Conservation (phyloP, 257 asterid genomes). For the Jacaranda mimosifolia region DNA sequence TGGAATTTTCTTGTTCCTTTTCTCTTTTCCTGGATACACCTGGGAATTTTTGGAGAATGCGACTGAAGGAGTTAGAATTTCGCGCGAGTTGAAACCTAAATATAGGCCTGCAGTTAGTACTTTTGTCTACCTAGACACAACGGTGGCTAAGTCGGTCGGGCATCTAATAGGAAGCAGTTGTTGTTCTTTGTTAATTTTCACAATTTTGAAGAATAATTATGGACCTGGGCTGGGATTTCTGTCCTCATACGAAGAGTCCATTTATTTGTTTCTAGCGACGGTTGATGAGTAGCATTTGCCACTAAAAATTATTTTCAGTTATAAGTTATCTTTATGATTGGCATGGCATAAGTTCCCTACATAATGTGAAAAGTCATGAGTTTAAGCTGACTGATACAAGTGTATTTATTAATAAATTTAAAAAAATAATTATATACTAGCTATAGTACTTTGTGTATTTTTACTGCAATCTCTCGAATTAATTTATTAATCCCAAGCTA, state of each 20-base stretch:
- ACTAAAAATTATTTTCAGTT: too few relatives aligned
- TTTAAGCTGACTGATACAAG: too few relatives aligned
- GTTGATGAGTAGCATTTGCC: too few relatives aligned
- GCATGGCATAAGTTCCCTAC: too few relatives aligned
- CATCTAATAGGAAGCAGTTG: neutral
- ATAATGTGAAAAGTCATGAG: too few relatives aligned
- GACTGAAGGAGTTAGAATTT: constrained; percentile 26
- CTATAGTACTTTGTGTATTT: too few relatives aligned
- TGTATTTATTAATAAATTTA: too few relatives aligned
- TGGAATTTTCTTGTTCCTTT: neutral
- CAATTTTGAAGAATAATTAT: neutral
- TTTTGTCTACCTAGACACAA: constrained; percentile 1
- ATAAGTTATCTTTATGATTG: too few relatives aligned
- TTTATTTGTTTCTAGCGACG: neutral
- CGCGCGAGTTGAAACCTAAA: neutral
- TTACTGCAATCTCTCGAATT: too few relatives aligned
- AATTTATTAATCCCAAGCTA: too few relatives aligned
- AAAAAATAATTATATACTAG: too few relatives aligned
- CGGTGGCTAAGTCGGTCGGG: constrained; percentile 10
- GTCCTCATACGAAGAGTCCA: neutral
- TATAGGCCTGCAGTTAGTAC: neutral
- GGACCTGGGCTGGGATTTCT: neutral
- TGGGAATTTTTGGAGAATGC: neutral
- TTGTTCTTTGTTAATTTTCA: neutral
- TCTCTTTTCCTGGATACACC: neutral